Base-by-base conservation (phyloP, 345 rosid species). In the Boechera retrofracta region DNA sequence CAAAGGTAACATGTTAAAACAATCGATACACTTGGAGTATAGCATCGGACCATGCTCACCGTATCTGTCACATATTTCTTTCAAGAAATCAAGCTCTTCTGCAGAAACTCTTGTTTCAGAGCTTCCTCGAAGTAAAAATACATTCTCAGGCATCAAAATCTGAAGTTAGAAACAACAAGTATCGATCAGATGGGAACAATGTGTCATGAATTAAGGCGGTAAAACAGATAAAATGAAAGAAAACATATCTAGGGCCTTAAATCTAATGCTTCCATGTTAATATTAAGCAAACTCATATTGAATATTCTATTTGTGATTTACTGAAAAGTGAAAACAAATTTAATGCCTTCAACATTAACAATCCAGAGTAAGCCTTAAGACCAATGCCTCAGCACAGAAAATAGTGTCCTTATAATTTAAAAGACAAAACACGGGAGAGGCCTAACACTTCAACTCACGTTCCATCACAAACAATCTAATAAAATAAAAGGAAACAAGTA, bases 91-190 rank as follows among this genome's bases (percentile, higher is more conserved):
- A 61, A 76, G 61, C 70, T 68, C 73, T 36, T 80, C 77, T 13
- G 81, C 72, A 16, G 78, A 78, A 7, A 69, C 73, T 58, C 77
- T 85, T 60, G 84, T 75, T 68, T 85, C 87, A 12, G 82, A 80
- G 81, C 81, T 85, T 69, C 87, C 87, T 39, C 83, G 74, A 69
- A 82, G 87, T 63, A 85, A 67, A 67, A 33, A 16, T 49, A 85
- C 80, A 32, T 61, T 78, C 71, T 76, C 73, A 62, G 86, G 87
- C 83, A 82, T 75, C 77, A 82, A 57, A 73, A 78, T 78, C 87
- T 85, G 74, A 6, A 35, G 36, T 67, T n/a, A 47, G 60, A 56
- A 76, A 61, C 53, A 60, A 6, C 47, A 28, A 54, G 5, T 3
- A 26, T 7, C 12, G 3, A 66, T 72, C 62, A 78, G 63, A 51